A percentile compares a stretch with the other conserved stretches of the same genome.
phyloP scores from a whole-genome alignment of 257 asterid species.

The Ajuga chamaepitys region DNA sequence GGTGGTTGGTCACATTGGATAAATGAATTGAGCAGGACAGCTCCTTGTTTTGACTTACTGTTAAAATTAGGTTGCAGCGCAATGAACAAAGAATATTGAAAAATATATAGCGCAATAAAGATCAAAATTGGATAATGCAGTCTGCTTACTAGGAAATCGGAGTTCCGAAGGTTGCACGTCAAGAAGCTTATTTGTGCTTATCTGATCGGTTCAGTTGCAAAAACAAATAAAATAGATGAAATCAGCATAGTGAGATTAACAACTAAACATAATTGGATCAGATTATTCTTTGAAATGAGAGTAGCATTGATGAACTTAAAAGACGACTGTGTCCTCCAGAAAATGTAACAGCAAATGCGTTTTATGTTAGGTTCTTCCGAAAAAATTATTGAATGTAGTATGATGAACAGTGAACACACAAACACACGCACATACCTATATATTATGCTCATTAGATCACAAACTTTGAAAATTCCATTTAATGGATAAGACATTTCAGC shows the following conservation, averaged over 20 bases:
- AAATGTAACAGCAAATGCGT: neutral
- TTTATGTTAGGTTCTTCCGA: neutral
- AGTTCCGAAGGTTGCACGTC: constrained; percentile 24
- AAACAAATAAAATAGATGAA: constrained; percentile 1
- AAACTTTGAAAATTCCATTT: neutral
- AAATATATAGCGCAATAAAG: neutral
- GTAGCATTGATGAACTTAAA: neutral
- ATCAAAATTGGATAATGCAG: neutral
- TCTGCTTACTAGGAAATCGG: constrained; percentile 32
- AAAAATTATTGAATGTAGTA: no score
- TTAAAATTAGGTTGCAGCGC: neutral
- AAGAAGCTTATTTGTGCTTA: constrained; percentile 17
- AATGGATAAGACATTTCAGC: neutral
- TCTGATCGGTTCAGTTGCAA: constrained; percentile 14
- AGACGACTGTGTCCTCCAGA: neutral
- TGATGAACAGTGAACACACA: no score
- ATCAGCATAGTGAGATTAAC: neutral
- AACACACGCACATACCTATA: neutral
- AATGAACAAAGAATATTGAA: constrained; percentile 1
- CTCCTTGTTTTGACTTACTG: constrained; percentile 15
- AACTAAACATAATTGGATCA: constrained; percentile 11
- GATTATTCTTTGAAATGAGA: neutral
- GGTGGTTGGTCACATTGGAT: constrained; percentile 17
- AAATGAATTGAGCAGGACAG: constrained; percentile 12
- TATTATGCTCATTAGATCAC: neutral